A percentile compares a stretch with the other conserved stretches of the same genome.
These are phyloP conservation scores for Parachlorella kessleri DNA, from an alignment of 139 green algal species.

Conservation along the genomic window DNA sequence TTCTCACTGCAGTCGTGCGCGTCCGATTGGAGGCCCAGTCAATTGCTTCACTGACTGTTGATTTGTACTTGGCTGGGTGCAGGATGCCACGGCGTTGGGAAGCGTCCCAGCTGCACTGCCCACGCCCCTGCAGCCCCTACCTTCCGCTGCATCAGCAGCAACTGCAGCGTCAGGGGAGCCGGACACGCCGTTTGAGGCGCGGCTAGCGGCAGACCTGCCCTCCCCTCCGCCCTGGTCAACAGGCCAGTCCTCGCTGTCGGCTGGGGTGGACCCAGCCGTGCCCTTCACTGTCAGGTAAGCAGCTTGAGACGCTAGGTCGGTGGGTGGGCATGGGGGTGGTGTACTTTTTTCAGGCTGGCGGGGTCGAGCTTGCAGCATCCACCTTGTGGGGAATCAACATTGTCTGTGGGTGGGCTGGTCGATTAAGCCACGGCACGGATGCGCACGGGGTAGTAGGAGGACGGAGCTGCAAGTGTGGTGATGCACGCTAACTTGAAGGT, in stretches of 20 bases:
- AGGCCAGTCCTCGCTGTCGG: conserved; percentile 18
- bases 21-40: no score
- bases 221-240: not conserved
- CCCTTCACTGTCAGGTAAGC: conserved; percentile 25
- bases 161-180: not conserved
- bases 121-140: no score
- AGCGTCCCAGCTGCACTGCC: no score
- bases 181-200: not conserved
- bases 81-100: no score
- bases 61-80: no score
- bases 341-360: no score
- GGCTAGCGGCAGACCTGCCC: not conserved
- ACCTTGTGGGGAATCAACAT: no score
- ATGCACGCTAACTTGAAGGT: no score
- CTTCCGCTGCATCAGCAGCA: not conserved
- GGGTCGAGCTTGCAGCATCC: no score
- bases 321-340: not conserved
- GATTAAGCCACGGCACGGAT: not conserved
- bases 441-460: not conserved
- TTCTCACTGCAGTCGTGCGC: no score
- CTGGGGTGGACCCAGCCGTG: conserved; percentile 3
- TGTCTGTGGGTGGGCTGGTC: no score
- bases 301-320: conserved; percentile 2
- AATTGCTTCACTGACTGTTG: no score
- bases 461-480: not conserved